Base-by-base conservation (phyloP, 805 yeast species). In the Candida schatavii region DNA sequence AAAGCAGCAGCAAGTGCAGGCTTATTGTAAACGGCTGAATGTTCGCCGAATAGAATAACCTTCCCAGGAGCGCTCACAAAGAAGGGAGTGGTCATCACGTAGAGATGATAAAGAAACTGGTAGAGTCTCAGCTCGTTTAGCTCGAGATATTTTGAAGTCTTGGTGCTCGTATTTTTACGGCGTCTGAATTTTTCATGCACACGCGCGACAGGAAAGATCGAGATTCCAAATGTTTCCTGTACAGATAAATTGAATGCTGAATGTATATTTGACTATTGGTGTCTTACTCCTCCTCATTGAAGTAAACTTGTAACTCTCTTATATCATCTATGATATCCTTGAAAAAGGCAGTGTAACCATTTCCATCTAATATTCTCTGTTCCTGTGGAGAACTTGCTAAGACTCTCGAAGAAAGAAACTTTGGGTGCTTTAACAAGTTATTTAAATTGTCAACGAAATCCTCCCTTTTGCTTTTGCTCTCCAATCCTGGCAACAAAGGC, bases 1-100 rank as follows among this genome's bases (percentile, higher is more conserved):
- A 91, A 76, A 3, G 97, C 93, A 0, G 98, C 97, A 1, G 99
- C 98, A 40, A 93, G 86, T 10, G 97, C 98, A 1, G 97, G 97
- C 68, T 82, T 86, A 35, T 86, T 83, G 59, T 86, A 87, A 0
- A 93, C 99, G 2, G 95, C 98, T 5, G 97, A 86, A 57, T 93
- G 99, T 58, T 93, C 99, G 18, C 99, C 99, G 61, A 90, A 93
- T 27, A 93, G 73, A 52, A 93, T 93, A 35, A 89, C 96, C 57
- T 93, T 93, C 3, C 99, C 99, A 0, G 99, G 99, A 1, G 99
- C 93, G 41, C 96, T 86, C 2, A 88, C 87, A 39, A 80, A 64
- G 60, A 90, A 88, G 15, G 88, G 85, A 14, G 40, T 21, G 17
- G 37, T 6, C 41, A 29, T 38, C 26, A 9, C 17, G 27, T 23